A percentile compares a stretch with the other conserved stretches of the same genome.
phyloP scores from a whole-genome alignment of 768 basidiomycete species.

The Leccinellum albellum region DNA sequence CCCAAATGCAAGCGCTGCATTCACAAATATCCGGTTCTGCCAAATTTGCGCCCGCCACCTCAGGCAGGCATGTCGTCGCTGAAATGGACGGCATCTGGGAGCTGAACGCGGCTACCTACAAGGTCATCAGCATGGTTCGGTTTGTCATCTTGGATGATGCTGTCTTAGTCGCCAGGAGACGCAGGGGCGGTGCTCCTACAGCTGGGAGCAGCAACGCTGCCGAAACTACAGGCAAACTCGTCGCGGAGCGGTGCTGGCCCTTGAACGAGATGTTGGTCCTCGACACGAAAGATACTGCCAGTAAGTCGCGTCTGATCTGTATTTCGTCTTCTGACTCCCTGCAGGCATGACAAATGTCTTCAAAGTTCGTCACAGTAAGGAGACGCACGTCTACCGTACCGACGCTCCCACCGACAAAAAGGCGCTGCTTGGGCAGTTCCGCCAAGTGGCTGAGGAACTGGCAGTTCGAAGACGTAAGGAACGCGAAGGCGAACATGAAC shows the following conservation, averaged over 20 bases:
- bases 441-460: constrained; percentile 90
- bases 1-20: constrained; percentile 90
- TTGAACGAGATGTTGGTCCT: constrained; percentile 91
- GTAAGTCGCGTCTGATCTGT: constrained; percentile 42
- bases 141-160: constrained; percentile 92
- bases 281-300: constrained; percentile 92
- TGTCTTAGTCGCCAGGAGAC: constrained; percentile 78
- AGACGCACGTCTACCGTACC: constrained; percentile 90
- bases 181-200: constrained; percentile 56
- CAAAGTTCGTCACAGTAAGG: constrained; percentile 90
- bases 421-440: constrained; percentile 75
- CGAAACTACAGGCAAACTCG: constrained; percentile 65
- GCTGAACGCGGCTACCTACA: constrained; percentile 94
- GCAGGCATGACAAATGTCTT: constrained; percentile 90
- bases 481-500: constrained; percentile 88
- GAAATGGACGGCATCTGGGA: constrained; percentile 82
- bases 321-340: constrained; percentile 3
- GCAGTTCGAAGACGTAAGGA: constrained; percentile 86
- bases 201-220: constrained; percentile 59
- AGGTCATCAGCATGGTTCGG: constrained; percentile 79
- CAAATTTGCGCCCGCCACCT: constrained; percentile 88
- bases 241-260: constrained; percentile 92
- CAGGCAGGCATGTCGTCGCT: constrained; percentile 85
- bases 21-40: constrained; percentile 89
- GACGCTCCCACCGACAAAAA: constrained; percentile 84